Conservation (phyloP, 352 stramenopile species). For the Aphanomyces cochlioides region DNA sequence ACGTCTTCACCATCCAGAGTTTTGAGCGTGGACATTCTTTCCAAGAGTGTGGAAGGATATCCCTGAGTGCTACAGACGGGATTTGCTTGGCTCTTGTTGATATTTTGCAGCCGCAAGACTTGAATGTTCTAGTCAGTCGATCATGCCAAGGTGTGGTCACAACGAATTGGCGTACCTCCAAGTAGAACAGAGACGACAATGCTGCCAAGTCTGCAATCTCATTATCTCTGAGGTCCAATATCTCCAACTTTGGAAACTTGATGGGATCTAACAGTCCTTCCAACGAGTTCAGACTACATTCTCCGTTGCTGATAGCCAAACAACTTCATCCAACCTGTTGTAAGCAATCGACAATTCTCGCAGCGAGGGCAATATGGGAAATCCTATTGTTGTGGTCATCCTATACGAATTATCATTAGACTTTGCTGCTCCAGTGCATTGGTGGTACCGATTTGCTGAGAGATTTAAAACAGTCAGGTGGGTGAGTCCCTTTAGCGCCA, state of each 20-base stretch:
- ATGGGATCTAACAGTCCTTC: conserved; percentile 56
- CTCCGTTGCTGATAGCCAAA: conserved; percentile 3
- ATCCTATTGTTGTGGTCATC: conserved; percentile 50
- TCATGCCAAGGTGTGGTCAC: not conserved
- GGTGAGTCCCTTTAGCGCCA: conserved; percentile 54
- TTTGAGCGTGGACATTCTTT: conserved; percentile 49
- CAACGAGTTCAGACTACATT: conserved; percentile 42
- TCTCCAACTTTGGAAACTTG: conserved; percentile 68
- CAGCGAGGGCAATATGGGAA: conserved; percentile 56
- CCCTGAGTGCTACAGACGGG: conserved; percentile 57
- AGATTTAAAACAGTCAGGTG: conserved; percentile 69
- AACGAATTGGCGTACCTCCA: conserved; percentile 41
- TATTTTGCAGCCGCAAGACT: conserved; percentile 58
- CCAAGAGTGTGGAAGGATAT: conserved; percentile 49
- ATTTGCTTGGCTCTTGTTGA: conserved; percentile 53
- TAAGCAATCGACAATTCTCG: conserved; percentile 73
- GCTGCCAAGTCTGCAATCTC: conserved; percentile 43
- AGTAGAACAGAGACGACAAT: conserved; percentile 45
- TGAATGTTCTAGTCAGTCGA: conserved; percentile 41
- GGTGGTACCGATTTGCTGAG: conserved; percentile 60
- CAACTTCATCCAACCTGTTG: conserved; percentile 45
- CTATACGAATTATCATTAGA: conserved; percentile 31
- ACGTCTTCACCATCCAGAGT: conserved; percentile 72
- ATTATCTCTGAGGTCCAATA: conserved; percentile 70
- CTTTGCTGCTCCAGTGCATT: not conserved